Evolutionary conservation across 495 filamentous ascomycete species (phyloP), one percentile per base, ranked within the genome.

Genomic region (Elaphomyces granulatus): DNA sequence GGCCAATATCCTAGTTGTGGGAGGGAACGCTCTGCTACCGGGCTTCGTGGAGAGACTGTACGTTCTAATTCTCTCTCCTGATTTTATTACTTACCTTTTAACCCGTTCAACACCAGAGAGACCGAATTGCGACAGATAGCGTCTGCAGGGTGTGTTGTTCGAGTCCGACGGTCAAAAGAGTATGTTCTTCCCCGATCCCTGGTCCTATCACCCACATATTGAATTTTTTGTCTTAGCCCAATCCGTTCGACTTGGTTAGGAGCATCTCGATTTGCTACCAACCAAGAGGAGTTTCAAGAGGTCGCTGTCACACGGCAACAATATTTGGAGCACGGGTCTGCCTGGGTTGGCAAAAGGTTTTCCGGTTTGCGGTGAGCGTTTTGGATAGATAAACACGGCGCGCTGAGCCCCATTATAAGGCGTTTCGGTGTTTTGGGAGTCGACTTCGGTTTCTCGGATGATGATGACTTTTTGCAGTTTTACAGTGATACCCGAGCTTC

Each of bases 1-100:
- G 33, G 79, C 84, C 7, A 96, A 99, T 48, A 77, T 95, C 20
- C 54, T 95, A 10, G 77, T 93, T 6, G 81, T 94, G 2, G 92
- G 90, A 1, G 92, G 90, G 4, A 96, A 87, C 58, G 63, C 78
- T 0, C 62, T 78, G 31, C 73, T 94, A 15, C 69, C 77, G 3
- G 87, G 87, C 0, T 94, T 95, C 46, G 72, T 87, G 55, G 73
- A 83, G 48, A 69, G 92, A 48, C 55, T 99, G 59, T 78, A 63
- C 38, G 66, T 14, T 7, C 0, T 9, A 10, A 32, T 21, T 41
- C 28, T 32, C 16, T 35, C 18, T 40, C 8, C 14, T 19, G 3
- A 15, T 9, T 9, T 14, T 8, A 15, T 36, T 1, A 3, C 15
- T 39, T 33, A 37, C 28, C 47, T 15, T 42, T 28, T 8, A 15